Conservation (phyloP, 176 grass and related monocot genomes). For the Cenchrus purpureus region DNA sequence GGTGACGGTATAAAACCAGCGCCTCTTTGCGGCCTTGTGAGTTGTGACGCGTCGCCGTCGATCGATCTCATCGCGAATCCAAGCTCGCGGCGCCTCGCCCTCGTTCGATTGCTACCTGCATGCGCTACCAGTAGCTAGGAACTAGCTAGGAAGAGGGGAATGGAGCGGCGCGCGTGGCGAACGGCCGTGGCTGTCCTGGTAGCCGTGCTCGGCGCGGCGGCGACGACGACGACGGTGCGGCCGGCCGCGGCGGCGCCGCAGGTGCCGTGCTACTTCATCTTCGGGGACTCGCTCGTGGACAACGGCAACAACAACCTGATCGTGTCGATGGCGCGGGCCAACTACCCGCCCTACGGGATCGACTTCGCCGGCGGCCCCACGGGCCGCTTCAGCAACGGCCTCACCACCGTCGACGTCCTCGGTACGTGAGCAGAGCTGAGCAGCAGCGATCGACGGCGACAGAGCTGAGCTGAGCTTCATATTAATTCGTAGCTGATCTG, state of each 20-base stretch:
- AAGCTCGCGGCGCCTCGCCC: background rate
- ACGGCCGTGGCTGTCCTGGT: background rate
- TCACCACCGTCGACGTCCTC: constrained; percentile 82
- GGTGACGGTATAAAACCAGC: constrained; percentile 11
- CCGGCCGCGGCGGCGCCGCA: constrained; percentile 43
- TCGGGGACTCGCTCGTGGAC: constrained; percentile 91
- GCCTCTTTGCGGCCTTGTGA: background rate
- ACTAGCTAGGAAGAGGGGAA: background rate
- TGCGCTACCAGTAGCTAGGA: too few species aligned
- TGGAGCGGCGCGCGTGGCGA: background rate
- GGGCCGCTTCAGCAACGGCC: constrained; percentile 84
- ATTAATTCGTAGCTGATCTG: background rate
- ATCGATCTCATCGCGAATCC: background rate
- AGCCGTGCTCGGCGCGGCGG: background rate
- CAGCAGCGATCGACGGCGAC: background rate
- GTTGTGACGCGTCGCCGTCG: background rate
- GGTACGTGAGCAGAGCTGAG: background rate
- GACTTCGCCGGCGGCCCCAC: constrained; percentile 77
- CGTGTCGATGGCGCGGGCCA: constrained; percentile 75
- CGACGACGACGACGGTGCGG: background rate
- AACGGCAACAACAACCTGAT: constrained; percentile 95
- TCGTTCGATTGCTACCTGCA: background rate
- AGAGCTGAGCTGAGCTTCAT: background rate
- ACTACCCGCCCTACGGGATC: constrained; percentile 88
- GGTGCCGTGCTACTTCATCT: constrained; percentile 93